phyloP scores from a whole-genome alignment of 1,284 basidiomycete genomes.

The Tremellales sp. region DNA sequence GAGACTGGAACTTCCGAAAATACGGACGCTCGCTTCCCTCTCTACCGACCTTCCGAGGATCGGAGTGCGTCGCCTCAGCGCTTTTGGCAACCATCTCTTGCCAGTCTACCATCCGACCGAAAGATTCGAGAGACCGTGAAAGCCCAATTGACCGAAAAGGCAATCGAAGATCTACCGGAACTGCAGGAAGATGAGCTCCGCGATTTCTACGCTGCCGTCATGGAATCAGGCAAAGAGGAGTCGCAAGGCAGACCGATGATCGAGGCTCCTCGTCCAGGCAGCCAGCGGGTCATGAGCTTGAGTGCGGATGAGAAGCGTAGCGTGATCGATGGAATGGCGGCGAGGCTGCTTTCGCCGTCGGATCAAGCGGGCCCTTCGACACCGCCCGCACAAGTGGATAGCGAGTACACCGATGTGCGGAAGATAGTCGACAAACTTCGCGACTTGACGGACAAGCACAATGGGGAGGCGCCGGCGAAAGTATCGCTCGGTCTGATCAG shows the following conservation, averaged over 20 bases:
- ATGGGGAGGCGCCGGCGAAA: background rate
- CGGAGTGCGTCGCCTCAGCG: too few species aligned
- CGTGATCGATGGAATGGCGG: slow-evolving; percentile 7
- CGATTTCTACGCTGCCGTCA: slow-evolving; percentile 30
- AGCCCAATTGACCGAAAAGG: slow-evolving; percentile 13
- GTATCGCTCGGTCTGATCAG: slow-evolving; percentile 36
- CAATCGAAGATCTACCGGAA: slow-evolving; percentile 16
- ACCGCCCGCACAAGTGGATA: background rate
- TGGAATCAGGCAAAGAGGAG: slow-evolving; percentile 20
- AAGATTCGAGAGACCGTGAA: slow-evolving; percentile 18
- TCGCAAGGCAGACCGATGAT: background rate
- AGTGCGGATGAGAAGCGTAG: slow-evolving; percentile 1
- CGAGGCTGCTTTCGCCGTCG: slow-evolving; percentile 1
- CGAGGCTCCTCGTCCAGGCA: background rate
- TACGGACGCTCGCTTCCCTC: slow-evolving; percentile 13
- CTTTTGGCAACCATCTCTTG: background rate
- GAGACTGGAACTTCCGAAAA: too few species aligned
- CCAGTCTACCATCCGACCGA: slow-evolving; percentile 18
- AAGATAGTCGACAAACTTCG: background rate
- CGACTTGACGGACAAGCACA: background rate
- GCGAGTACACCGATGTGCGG: background rate
- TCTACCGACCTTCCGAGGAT: slow-evolving; percentile 20
- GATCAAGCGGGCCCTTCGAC: background rate
- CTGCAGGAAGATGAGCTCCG: slow-evolving; percentile 27
- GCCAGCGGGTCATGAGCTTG: too few species aligned